These are phyloP conservation scores for Plasmopara halstedii DNA, from an alignment of 352 stramenopile genomes.

Conservation along the genomic window DNA sequence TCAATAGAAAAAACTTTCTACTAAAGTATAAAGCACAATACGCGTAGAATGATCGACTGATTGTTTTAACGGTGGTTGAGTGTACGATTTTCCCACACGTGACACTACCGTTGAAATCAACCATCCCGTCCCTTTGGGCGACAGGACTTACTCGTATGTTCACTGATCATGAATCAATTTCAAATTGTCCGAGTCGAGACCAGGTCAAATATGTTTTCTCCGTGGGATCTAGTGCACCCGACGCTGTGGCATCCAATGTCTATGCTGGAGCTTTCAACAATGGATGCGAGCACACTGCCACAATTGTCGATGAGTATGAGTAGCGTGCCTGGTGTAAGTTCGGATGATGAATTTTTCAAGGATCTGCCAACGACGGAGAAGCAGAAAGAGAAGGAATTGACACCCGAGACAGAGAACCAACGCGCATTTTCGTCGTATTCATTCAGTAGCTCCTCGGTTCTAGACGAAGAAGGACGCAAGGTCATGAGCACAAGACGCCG, in stretches of 20 bases:
- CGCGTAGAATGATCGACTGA: too few relatives aligned
- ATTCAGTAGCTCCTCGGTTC: constrained; percentile 62
- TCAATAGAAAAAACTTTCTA: too few relatives aligned
- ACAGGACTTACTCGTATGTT: background rate
- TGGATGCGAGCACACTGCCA: constrained; percentile 54
- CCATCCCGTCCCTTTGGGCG: background rate
- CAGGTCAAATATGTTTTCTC: constrained; percentile 35
- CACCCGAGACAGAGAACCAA: constrained; percentile 24
- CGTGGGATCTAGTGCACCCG: constrained; percentile 74
- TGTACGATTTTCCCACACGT: background rate
- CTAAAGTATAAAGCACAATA: too few relatives aligned
- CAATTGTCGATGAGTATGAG: constrained; percentile 30
- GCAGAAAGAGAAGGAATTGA: constrained; percentile 20
- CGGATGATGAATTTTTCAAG: constrained; percentile 79
- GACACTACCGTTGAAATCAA: background rate
- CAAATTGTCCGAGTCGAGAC: background rate
- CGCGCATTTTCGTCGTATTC: constrained; percentile 69
- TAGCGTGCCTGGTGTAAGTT: constrained; percentile 28
- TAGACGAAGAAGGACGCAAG: constrained; percentile 57
- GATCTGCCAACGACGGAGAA: constrained; percentile 43
- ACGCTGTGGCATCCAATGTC: constrained; percentile 75
- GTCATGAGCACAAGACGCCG: constrained; percentile 65
- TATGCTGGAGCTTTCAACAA: constrained; percentile 76
- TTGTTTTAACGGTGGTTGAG: too few relatives aligned
- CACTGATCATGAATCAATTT: background rate